Percentiles rank a stretch among this genome's conserved stretches.
Evolutionary conservation across 1,139 yeast genomes (phyloP).

Genomic region (Blastobotrys niveus): DNA sequence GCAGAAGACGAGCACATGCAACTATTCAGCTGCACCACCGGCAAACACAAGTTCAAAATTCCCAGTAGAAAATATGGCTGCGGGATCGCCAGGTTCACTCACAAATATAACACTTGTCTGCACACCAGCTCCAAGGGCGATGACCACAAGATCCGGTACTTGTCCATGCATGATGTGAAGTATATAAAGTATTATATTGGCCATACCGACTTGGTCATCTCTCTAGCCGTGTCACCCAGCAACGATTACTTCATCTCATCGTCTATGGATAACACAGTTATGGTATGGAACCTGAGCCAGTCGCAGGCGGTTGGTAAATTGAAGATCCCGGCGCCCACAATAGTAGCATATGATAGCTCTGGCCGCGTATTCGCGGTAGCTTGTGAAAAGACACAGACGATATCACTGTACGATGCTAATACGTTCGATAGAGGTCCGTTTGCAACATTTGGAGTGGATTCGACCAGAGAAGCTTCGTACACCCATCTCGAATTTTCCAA

Average conservation of each 20-base stretch:
- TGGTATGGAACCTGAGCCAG: slow-evolving; percentile 75
- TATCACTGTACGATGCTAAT: slow-evolving; percentile 58
- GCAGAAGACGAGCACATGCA: slow-evolving; percentile 82
- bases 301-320: slow-evolving; percentile 48
- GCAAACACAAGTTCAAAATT: slow-evolving; percentile 49
- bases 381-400: slow-evolving; percentile 41
- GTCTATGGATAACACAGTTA: slow-evolving; percentile 70
- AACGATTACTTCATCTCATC: slow-evolving; percentile 64
- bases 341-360: slow-evolving; percentile 72
- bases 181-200: slow-evolving; percentile 83
- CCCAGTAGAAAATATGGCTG: slow-evolving; percentile 91
- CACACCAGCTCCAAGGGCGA: slow-evolving; percentile 79
- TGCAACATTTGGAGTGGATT: slow-evolving; percentile 39
- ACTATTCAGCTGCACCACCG: slow-evolving; percentile 70
- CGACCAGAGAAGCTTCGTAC: slow-evolving; percentile 43
- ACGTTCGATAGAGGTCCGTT: slow-evolving; percentile 55
- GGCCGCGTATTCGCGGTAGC: slow-evolving; percentile 78
- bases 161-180: slow-evolving; percentile 71
- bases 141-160: slow-evolving; percentile 52
- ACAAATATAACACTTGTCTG: slow-evolving; percentile 63
- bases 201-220: slow-evolving; percentile 68
- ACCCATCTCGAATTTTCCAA: slow-evolving; percentile 75
- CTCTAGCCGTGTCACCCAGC: slow-evolving; percentile 69
- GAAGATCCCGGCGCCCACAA: slow-evolving; percentile 50
- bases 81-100: slow-evolving; percentile 80